Evolutionary conservation across 2,329 filamentous ascomycete genomes (phyloP).

Genomic region (Colletotrichum nymphaeae): DNA sequence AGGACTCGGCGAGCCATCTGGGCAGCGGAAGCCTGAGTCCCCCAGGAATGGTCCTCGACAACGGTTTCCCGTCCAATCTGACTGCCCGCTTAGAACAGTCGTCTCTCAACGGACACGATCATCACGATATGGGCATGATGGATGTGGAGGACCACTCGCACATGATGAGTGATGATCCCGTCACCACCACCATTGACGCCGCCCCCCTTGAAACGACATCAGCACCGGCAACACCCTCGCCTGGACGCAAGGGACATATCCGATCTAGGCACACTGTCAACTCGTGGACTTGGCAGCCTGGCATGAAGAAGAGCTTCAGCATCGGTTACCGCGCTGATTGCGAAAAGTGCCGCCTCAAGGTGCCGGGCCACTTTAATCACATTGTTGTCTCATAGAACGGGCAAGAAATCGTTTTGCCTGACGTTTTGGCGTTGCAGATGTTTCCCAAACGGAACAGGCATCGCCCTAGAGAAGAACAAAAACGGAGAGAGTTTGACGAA

Average conservation of each 20-base stretch:
- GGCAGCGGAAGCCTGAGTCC: constrained; percentile 47
- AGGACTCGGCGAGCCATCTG: constrained; percentile 49
- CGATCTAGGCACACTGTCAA: constrained; percentile 70
- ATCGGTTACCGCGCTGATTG: constrained; percentile 84
- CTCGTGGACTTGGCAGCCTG: constrained; percentile 69
- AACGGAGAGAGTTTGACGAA: background rate
- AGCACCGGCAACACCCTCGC: constrained; percentile 50
- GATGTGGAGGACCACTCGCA: constrained; percentile 41
- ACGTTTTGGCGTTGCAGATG: background rate
- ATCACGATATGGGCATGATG: constrained; percentile 45
- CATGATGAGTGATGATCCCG: constrained; percentile 18
- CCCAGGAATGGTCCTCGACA: constrained; percentile 46
- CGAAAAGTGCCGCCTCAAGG: constrained; percentile 79
- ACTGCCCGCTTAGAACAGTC: constrained; percentile 48
- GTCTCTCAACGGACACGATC: constrained; percentile 12
- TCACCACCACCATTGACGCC: constrained; percentile 7
- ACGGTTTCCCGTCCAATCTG: constrained; percentile 47
- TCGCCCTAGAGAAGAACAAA: background rate
- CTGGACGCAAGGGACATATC: constrained; percentile 65
- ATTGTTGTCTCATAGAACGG: constrained; percentile 73
- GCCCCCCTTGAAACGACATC: constrained; percentile 39
- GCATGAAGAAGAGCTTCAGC: constrained; percentile 78
- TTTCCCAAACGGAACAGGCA: constrained; percentile 11
- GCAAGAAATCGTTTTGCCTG: background rate
- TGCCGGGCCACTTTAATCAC: constrained; percentile 85